phyloP scores from a whole-genome alignment of 768 basidiomycete genomes.

The Daedaleopsis sinensis region DNA sequence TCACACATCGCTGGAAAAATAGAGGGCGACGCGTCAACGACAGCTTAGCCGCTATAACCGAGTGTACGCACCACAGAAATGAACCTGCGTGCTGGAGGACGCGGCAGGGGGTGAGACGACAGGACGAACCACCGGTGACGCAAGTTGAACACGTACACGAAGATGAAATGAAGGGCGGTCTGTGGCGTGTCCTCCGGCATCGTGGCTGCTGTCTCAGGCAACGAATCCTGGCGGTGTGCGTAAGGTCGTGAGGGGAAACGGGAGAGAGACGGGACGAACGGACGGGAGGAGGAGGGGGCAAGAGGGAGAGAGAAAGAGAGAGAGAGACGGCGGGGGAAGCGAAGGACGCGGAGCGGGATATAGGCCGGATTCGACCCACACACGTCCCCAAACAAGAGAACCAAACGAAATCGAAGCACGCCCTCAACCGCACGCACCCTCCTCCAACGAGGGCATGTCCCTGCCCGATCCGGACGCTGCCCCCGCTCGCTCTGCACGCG shows the following conservation, averaged over 20 bases:
- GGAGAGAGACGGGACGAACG: not conserved
- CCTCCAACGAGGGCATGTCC: not conserved
- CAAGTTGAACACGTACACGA: slow-evolving; percentile 49
- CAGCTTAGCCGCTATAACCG: not conserved
- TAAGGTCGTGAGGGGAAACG: not conserved
- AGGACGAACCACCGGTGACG: not conserved
- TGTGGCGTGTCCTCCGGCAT: slow-evolving; percentile 44
- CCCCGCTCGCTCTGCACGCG: slow-evolving; percentile 1
- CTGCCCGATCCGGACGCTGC: slow-evolving; percentile 9
- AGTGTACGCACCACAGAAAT: slow-evolving; percentile 76
- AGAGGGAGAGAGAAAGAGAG: slow-evolving; percentile 11
- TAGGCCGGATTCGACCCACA: slow-evolving; percentile 2
- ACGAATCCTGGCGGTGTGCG: not conserved
- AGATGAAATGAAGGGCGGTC: slow-evolving; percentile 76
- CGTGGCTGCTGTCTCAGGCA: slow-evolving; percentile 4
- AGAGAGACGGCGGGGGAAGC: slow-evolving; percentile 11
- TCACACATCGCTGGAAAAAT: slow-evolving; percentile 46
- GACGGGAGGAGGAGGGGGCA: not conserved
- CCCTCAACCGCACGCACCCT: not conserved
- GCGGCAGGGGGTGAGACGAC: not conserved
- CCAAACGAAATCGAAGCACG: slow-evolving; percentile 18
- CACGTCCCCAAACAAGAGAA: not conserved
- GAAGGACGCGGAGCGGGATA: slow-evolving; percentile 13
- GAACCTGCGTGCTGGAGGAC: slow-evolving; percentile 58
- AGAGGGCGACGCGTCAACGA: not conserved